Evolutionary conservation across 2,329 filamentous ascomycete species (phyloP), one percentile per base, ranked within the genome.

Genomic region (Calonectria honghensis): DNA sequence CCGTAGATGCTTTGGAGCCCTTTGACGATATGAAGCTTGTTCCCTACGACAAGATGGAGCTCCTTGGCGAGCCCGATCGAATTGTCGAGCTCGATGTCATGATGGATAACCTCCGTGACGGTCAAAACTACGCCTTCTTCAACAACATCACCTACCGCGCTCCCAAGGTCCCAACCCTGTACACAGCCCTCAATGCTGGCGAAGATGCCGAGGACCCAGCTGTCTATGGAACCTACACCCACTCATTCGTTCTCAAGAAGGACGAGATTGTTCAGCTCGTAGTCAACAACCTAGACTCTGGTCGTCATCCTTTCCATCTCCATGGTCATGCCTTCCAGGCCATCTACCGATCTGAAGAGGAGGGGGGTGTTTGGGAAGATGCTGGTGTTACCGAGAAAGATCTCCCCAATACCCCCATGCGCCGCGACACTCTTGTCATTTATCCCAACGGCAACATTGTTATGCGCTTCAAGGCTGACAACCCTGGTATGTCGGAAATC

Each of bases 271-370:
- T 96, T 41, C 92, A 96, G 81, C 89, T 96, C 66, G 85, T 95
- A 39, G 86, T 96, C 41, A 95, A 96, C 87, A 96, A 96, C 82
- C 88, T 92, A 65, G 94, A 96, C 80, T 83, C 89, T 73, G 87
- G 94, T 54, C 93, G 91, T 24, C 94, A 96, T 80, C 95, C 91
- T 18, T 96, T 96, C 88, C 94, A 95, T 81, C 84, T 97, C 2
- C 96, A 97, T 85, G 94, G 94, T 1, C 94, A 95, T 83, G 87
- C 90, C 75, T 95, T 96, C 86, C 94, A 95, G 85, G 87, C 93
- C 9, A 83, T 95, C 48, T 88, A 90, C 76, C 92, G 93, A 45
- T 91, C 90, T 1, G 85, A 83, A 0, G 91, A 93, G 54, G 88
- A 92, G 4, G 89, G 86, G 0, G 91, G 92, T 29, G 85, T 87